Evolutionary conservation across 176 grass and related monocot species (phyloP).

Genomic region (Carex parvula): DNA sequence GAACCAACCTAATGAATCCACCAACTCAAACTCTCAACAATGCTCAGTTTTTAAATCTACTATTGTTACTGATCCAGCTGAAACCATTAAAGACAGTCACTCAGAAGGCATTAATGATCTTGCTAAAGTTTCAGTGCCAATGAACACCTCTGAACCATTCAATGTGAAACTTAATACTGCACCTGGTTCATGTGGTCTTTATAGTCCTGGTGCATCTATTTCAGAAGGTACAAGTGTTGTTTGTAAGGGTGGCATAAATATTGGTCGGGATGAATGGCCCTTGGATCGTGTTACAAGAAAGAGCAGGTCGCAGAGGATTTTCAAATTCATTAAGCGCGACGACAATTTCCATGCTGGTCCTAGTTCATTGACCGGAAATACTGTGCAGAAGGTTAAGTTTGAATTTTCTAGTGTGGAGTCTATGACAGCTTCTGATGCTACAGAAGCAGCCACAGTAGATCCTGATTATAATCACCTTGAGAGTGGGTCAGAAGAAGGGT

Average conservation of each 20-base stretch:
- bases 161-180: constrained; percentile 2
- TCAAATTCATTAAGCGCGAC: neutral
- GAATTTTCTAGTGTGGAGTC: neutral
- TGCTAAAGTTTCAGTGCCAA: neutral
- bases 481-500: constrained; percentile 5
- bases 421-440: constrained; percentile 1
- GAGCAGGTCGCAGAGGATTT: neutral
- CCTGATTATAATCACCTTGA: constrained; percentile 9
- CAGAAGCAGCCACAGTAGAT: neutral
- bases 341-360: neutral
- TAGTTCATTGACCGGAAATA: neutral
- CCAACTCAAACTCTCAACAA: constrained; percentile 13
- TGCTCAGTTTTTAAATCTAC: neutral
- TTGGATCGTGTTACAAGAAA: constrained; percentile 3
- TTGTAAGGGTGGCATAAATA: neutral
- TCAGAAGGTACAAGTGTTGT: neutral
- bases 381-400: constrained; percentile 1
- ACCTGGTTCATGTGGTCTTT: neutral
- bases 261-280: neutral
- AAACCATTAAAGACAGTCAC: constrained; percentile 11
- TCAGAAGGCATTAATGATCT: constrained; percentile 8
- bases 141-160: neutral
- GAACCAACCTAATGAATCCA: constrained; percentile 19
- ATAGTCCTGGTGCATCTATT: constrained; percentile 4
- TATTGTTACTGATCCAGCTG: neutral